Conservation (phyloP, 768 basidiomycete species). For the Lactarius pseudohatsudake region DNA sequence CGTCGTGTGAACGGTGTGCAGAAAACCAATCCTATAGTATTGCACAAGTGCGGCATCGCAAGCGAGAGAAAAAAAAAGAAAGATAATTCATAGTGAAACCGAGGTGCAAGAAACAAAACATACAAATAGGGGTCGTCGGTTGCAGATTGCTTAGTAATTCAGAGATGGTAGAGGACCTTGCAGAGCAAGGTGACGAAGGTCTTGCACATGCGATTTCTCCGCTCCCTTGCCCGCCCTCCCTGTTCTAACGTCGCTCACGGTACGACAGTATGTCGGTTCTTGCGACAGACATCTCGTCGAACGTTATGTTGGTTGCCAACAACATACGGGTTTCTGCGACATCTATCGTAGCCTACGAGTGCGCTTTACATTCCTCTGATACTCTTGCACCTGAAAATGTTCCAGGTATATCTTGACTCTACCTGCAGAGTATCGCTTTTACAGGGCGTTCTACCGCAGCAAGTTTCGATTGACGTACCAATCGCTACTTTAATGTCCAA, state of each 20-base stretch:
- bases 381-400: background rate
- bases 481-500: background rate
- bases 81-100: too few relatives aligned
- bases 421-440: conserved; percentile 24
- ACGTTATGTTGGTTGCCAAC: background rate
- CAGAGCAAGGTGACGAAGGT: too few relatives aligned
- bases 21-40: too few relatives aligned
- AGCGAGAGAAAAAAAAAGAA: too few relatives aligned
- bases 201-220: background rate
- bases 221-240: background rate
- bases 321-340: conserved; percentile 15
- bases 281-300: background rate
- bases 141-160: too few relatives aligned
- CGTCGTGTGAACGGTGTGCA: too few relatives aligned
- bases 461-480: background rate
- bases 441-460: conserved; percentile 5
- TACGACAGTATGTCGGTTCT: background rate
- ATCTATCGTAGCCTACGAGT: conserved; percentile 18
- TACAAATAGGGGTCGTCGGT: too few relatives aligned
- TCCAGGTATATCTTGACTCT: conserved; percentile 23
- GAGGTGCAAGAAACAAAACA: too few relatives aligned
- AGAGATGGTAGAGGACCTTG: too few relatives aligned
- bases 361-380: background rate
- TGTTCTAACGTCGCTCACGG: background rate
- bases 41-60: too few relatives aligned